Conservation (phyloP, 441 rosid genomes). For the Adansonia grandidieri region DNA sequence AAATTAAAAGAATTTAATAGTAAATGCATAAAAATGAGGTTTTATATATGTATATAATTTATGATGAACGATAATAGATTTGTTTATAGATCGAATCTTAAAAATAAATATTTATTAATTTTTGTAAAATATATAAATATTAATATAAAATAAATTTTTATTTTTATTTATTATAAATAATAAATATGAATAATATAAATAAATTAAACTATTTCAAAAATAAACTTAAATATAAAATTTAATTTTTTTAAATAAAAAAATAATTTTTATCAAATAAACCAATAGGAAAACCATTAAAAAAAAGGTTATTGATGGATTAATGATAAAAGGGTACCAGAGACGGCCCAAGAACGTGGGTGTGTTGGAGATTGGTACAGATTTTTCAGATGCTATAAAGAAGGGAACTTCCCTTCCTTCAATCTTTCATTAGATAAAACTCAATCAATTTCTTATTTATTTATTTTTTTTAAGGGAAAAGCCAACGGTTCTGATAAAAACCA, state of each 20-base stretch:
- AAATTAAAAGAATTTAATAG: no score
- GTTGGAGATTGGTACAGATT: neutral
- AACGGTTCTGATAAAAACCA: neutral
- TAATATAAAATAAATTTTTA: no score
- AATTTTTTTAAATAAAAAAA: neutral
- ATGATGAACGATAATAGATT: no score
- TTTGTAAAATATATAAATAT: no score
- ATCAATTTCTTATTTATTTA: neutral
- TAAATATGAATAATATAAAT: no score
- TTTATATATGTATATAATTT: no score
- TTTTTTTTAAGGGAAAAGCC: conserved; percentile 8
- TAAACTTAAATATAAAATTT: no score
- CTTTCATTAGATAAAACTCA: neutral
- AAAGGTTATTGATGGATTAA: neutral
- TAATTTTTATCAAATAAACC: neutral
- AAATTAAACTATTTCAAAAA: no score
- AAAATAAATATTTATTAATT: no score
- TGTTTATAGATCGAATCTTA: no score
- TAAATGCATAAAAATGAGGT: no score
- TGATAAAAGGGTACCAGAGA: neutral
- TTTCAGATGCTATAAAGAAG: neutral
- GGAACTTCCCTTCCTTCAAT: neutral
- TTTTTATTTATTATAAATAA: no score
- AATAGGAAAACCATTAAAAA: neutral
- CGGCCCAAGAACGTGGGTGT: conserved; percentile 12